Evolutionary conservation across 306 rosid species (phyloP).

Genomic region (Cucurbita moschata): DNA sequence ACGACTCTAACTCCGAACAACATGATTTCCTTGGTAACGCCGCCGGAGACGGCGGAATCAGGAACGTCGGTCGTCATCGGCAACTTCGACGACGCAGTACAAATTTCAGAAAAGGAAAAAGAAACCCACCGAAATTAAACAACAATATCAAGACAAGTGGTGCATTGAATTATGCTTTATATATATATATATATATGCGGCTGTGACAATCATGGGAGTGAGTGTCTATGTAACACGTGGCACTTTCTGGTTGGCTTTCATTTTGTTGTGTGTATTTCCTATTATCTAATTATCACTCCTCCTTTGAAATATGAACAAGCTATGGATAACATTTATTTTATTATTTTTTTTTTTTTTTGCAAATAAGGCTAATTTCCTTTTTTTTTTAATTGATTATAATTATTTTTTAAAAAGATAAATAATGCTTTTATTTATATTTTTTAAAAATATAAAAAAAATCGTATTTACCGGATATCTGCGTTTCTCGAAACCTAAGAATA

Average conservation of each 20-base stretch:
- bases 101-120: background rate
- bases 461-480: no score
- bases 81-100: constrained; percentile 3
- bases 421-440: no score
- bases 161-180: background rate
- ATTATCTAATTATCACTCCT: background rate
- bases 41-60: constrained; percentile 1
- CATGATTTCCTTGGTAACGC: constrained; percentile 49
- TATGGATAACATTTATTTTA: background rate
- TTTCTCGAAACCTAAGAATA: no score
- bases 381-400: no score
- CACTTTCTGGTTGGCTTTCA: background rate
- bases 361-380: no score
- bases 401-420: no score
- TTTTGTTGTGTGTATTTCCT: background rate
- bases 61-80: background rate
- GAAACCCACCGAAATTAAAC: background rate
- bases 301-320: background rate
- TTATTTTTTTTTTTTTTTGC: no score
- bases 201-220: background rate
- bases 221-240: background rate
- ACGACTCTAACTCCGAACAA: constrained; percentile 83
- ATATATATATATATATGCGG: background rate
- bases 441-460: no score
- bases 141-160: background rate